These are phyloP conservation scores for Haberlea rhodopensis DNA, from an alignment of 257 asterid species.

Conservation along the genomic window DNA sequence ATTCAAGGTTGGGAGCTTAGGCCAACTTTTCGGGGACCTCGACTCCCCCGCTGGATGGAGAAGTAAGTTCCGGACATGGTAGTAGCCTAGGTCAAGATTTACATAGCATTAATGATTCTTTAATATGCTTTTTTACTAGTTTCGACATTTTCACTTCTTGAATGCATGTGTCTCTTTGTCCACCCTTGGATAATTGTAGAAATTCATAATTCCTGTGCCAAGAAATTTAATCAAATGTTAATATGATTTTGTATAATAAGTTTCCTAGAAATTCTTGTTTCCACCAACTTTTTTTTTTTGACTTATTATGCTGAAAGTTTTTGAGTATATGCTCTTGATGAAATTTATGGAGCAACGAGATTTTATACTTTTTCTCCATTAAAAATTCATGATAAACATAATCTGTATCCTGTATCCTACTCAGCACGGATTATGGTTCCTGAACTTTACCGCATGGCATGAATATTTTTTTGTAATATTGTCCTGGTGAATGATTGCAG, in stretches of 20 bases:
- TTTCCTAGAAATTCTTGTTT: neutral
- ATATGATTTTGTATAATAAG: neutral
- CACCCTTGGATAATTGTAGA: neutral
- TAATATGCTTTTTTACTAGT: neutral
- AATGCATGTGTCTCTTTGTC: neutral
- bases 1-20: constrained; percentile 99
- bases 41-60: constrained; percentile 99
- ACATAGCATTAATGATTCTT: no score
- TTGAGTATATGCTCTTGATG: neutral
- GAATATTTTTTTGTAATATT: constrained; percentile 23
- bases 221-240: no score
- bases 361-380: neutral
- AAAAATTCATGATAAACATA: constrained; percentile 8
- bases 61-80: constrained; percentile 43
- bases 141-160: neutral
- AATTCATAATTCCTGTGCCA: no score
- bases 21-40: constrained; percentile 95
- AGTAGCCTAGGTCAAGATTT: no score
- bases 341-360: neutral
- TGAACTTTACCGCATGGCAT: constrained; percentile 18
- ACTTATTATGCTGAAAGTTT: neutral
- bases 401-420: neutral
- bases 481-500: constrained; percentile 45
- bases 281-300: neutral
- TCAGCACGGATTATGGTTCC: constrained; percentile 15